phyloP scores from a whole-genome alignment of 352 stramenopile species.

The Phytophthora parvispora region DNA sequence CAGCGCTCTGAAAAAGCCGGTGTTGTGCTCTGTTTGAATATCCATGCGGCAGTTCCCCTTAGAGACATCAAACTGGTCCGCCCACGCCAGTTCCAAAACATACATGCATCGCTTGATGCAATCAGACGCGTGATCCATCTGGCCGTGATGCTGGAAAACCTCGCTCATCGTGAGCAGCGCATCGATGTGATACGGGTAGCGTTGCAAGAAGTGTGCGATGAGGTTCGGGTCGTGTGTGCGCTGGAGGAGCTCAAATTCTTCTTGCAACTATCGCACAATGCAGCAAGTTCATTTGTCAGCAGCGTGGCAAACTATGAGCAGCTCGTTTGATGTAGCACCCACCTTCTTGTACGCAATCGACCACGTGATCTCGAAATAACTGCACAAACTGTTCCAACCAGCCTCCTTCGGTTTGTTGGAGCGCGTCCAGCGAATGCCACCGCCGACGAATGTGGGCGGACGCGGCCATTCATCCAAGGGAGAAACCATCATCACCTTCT shows the following conservation, averaged over 20 bases:
- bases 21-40: conserved; percentile 80
- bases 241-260: conserved; percentile 87
- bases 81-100: conserved; percentile 84
- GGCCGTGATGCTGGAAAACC: conserved; percentile 89
- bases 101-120: conserved; percentile 92
- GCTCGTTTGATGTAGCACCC: not conserved
- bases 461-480: conserved; percentile 87
- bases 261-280: conserved; percentile 57
- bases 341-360: conserved; percentile 92
- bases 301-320: not conserved
- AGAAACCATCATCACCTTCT: conserved; percentile 83
- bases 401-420: conserved; percentile 77
- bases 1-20: conserved; percentile 78
- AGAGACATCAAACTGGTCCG: conserved; percentile 84
- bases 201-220: conserved; percentile 84
- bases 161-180: conserved; percentile 89
- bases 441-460: conserved; percentile 88
- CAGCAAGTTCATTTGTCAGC: not conserved
- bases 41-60: conserved; percentile 89
- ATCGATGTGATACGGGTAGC: conserved; percentile 89
- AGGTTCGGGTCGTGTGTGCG: conserved; percentile 87
- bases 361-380: conserved; percentile 90
- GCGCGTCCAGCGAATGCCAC: conserved; percentile 88
- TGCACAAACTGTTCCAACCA: conserved; percentile 75
- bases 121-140: conserved; percentile 88